Evolutionary conservation across 108 stramenopile genomes (phyloP).

Genomic region (Cyclostephanos tholiformis): DNA sequence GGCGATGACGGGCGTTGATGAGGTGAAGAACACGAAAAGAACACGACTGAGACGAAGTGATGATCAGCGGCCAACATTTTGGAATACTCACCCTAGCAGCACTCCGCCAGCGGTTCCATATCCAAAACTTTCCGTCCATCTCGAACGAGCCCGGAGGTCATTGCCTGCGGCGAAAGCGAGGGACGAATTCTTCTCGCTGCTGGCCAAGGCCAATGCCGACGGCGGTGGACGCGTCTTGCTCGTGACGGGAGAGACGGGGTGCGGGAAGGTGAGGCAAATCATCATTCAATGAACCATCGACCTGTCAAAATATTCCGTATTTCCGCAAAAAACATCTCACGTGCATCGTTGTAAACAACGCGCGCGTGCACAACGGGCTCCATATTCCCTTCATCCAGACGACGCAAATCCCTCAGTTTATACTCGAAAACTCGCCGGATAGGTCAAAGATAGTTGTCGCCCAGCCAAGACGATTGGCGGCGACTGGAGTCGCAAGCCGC

Average conservation of each 20-base stretch:
- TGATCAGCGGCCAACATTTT: constrained; percentile 60
- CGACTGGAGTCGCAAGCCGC: constrained; percentile 90
- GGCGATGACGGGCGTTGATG: not conserved
- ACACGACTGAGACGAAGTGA: constrained; percentile 46
- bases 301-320: no score
- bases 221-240: constrained; percentile 68
- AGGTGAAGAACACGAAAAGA: constrained; percentile 1
- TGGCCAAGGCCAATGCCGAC: constrained; percentile 48
- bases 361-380: not conserved
- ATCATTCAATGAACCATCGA: no score
- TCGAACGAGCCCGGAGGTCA: constrained; percentile 56
- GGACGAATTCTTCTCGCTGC: constrained; percentile 58
- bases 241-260: constrained; percentile 88
- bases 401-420: constrained; percentile 94
- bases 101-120: constrained; percentile 69
- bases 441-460: constrained; percentile 91
- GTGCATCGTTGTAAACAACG: not conserved
- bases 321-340: no score
- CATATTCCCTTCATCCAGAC: constrained; percentile 51
- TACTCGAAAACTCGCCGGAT: constrained; percentile 82
- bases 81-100: constrained; percentile 57
- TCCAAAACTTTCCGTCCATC: constrained; percentile 48
- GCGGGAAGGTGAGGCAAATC: constrained; percentile 55
- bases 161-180: constrained; percentile 78
- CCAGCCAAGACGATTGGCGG: constrained; percentile 95